Conservation (phyloP, 164 flowering plant species). For the Aristolochia fimbriata region DNA sequence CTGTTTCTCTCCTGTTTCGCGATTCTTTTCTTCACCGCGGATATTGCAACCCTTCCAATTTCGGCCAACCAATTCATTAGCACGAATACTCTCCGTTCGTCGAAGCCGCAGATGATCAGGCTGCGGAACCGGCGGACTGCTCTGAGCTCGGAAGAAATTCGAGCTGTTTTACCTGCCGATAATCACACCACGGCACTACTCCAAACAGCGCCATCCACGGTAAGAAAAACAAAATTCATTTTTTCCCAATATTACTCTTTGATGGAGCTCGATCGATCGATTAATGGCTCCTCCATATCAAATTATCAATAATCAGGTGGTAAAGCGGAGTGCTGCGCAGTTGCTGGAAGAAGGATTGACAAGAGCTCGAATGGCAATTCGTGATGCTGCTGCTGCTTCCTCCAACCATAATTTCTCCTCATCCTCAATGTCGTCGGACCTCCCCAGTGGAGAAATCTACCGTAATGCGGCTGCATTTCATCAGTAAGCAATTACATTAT, state of each 20-base stretch:
- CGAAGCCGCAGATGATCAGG: background rate
- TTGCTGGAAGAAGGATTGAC: conserved; percentile 42
- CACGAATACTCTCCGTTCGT: background rate
- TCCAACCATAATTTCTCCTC: too few species aligned
- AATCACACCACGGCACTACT: background rate
- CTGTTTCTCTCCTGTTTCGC: conserved; percentile 4
- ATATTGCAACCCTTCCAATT: too few species aligned
- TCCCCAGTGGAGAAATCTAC: conserved; percentile 20
- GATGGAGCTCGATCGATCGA: background rate
- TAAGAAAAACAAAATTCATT: too few species aligned
- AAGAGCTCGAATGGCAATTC: conserved; percentile 45
- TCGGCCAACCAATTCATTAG: background rate
- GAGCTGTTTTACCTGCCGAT: conserved; percentile 2
- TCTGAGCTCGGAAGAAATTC: background rate
- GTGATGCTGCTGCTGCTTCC: conserved; percentile 21
- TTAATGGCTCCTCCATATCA: background rate
- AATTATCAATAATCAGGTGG: too few species aligned
- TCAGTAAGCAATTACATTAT: conserved; percentile 52
- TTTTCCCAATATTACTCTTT: too few species aligned
- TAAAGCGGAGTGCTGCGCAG: conserved; percentile 5
- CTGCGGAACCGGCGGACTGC: conserved; percentile 3
- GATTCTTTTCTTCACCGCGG: background rate
- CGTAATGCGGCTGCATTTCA: conserved; percentile 46
- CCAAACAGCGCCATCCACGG: too few species aligned
- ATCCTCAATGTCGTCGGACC: conserved; percentile 5